phyloP scores from a whole-genome alignment of 2,329 filamentous ascomycete species.

The Tolypocladium ovalisporum region DNA sequence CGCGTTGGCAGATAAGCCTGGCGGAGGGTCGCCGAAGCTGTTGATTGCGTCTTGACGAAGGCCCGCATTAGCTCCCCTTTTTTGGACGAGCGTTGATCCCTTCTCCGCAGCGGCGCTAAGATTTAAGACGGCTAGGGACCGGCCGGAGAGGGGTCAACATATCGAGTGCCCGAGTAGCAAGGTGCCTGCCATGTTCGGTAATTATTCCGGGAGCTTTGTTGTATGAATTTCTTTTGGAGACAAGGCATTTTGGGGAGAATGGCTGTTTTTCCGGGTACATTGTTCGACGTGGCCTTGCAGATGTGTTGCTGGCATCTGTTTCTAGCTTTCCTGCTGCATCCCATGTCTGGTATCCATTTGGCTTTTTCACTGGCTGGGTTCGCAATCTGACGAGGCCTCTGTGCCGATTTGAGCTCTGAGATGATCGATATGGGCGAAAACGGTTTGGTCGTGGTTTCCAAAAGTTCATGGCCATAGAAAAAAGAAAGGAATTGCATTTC shows the following conservation, averaged over 20 bases:
- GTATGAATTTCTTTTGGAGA: constrained; percentile 7
- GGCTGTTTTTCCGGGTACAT: background rate
- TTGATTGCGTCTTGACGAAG: background rate
- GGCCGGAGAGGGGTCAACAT: background rate
- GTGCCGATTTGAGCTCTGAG: background rate
- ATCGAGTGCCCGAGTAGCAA: background rate
- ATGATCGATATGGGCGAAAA: background rate
- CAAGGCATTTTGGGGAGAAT: constrained; percentile 1
- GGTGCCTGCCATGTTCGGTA: background rate
- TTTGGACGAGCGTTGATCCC: background rate
- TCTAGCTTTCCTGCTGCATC: background rate
- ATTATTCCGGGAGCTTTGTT: background rate
- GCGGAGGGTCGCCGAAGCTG: background rate
- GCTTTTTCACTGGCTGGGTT: background rate
- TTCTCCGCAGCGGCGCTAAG: background rate
- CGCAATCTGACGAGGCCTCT: background rate
- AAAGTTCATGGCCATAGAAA: constrained; percentile 8
- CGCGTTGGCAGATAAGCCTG: too few relatives aligned
- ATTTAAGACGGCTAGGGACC: background rate
- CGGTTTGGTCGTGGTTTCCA: background rate
- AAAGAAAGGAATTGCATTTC: background rate
- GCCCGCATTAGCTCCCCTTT: background rate
- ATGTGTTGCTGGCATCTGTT: background rate
- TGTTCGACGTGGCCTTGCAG: background rate
- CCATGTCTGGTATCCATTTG: background rate